Evolutionary conservation across 352 stramenopile genomes (phyloP), one percentile per base, ranked within the genome.

Genomic region (Phytophthora cactorum): DNA sequence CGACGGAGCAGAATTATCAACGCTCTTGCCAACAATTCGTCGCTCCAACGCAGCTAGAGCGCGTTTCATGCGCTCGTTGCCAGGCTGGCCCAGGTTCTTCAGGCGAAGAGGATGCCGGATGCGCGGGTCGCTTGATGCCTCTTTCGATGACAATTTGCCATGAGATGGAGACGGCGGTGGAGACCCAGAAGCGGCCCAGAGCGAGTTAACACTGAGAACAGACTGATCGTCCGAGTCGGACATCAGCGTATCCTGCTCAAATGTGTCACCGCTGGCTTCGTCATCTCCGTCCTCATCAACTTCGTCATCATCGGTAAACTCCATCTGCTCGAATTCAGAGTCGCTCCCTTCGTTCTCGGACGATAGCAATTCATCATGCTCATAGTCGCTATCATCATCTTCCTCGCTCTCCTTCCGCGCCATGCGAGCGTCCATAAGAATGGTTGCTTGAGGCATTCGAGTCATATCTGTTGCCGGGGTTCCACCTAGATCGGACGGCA

Each of bases 301-400:
- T 1, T 89, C 82, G 5, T 90, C 82, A 43, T 86, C 79, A 46
- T 95, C 86, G 1, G 70, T 88, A 14, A 95, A 68, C 50, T 92
- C 86, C 57, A 94, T 69, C 43, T 86, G 79, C 69, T 94, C 86
- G 53, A 90, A 92, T 7, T 93, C 86, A 0, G 84, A 92, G 41
- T 92, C 83, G 47, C 76, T 90, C n/a, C 80, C 87, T 17, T 89
- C 86, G 12, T 71, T 78, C 8, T 90, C 84, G 0, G 88, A 94
- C 8, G 84, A 91, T 11, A 93, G 56, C 28, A 96, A 68, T 54
- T 94, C 88, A 43, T 96, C 88, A 27, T 86, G 83, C 58, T 96
- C 88, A 64, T 91, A 96, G 31, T 96, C 88, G 59, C 85, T 94
- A 25, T 96, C 88, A 52, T 93, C 84, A 8, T 90, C 76, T 22